These are phyloP conservation scores for Hygrophoropsis aurantiaca DNA, from an alignment of 768 basidiomycete species.

Conservation along the genomic window DNA sequence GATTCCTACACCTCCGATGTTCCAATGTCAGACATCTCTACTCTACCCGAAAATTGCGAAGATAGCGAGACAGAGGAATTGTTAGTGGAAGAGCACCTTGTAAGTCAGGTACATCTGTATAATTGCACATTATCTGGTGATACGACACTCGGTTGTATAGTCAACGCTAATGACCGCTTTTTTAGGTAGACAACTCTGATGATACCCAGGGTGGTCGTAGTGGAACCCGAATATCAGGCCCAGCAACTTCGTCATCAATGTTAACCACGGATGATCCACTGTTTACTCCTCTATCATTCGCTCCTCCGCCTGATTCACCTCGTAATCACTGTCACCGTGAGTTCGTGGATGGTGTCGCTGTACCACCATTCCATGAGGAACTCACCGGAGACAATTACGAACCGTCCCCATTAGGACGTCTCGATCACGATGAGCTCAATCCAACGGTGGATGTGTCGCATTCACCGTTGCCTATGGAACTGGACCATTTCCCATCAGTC, in stretches of 20 bases:
- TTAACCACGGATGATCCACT: constrained; percentile 16
- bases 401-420: not conserved
- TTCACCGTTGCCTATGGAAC: no score
- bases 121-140: no score
- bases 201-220: constrained; percentile 6
- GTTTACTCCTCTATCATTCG: no score
- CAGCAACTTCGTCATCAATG: not conserved
- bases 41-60: constrained; percentile 18
- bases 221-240: not conserved
- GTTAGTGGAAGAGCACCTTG: constrained; percentile 7
- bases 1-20: no score
- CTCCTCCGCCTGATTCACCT: constrained; percentile 16
- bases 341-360: constrained; percentile 16
- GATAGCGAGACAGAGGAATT: constrained; percentile 22
- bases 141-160: no score
- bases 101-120: constrained; percentile 11
- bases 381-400: constrained; percentile 20
- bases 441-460: no score
- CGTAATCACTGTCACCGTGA: constrained; percentile 8
- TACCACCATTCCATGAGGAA: constrained; percentile 20
- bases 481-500: no score
- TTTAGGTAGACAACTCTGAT: constrained; percentile 2
- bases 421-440: not conserved
- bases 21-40: not conserved
- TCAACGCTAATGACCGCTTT: no score